phyloP scores from a whole-genome alignment of 177 flowering plant species.

The Vitis hybrid region DNA sequence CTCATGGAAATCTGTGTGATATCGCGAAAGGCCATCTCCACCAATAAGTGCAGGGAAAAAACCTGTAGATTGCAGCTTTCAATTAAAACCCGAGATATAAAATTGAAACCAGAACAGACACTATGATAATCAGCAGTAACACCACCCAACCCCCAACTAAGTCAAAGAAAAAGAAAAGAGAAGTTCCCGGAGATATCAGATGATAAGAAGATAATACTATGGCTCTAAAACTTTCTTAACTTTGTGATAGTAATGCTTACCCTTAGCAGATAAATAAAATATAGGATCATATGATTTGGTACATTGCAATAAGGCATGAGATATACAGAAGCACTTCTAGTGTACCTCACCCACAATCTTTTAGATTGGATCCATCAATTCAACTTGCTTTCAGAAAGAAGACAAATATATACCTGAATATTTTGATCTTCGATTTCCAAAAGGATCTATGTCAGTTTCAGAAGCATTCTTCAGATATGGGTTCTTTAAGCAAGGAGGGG shows the following conservation, averaged over 20 bases:
- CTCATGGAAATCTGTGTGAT: slow-evolving; percentile 88
- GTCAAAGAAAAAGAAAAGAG: not conserved
- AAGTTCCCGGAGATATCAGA: not conserved
- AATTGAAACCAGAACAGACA: not conserved
- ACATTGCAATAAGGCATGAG: too few species aligned
- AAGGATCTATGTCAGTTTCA: slow-evolving; percentile 53
- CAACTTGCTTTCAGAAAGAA: not conserved
- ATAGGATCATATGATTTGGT: not conserved
- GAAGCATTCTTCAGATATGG: slow-evolving; percentile 68
- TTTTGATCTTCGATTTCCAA: slow-evolving; percentile 69
- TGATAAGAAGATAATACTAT: not conserved
- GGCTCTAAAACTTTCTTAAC: not conserved
- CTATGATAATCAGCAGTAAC: not conserved
- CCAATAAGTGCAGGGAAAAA: slow-evolving; percentile 41
- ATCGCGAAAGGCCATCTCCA: slow-evolving; percentile 86
- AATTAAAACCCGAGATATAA: slow-evolving; percentile 3
- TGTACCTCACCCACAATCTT: too few species aligned
- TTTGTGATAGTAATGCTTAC: not conserved
- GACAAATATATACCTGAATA: slow-evolving; percentile 56
- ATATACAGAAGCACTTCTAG: too few species aligned
- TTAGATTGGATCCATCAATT: too few species aligned
- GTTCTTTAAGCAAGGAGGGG: slow-evolving; percentile 89
- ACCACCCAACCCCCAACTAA: not conserved
- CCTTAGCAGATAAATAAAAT: not conserved
- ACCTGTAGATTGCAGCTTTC: slow-evolving; percentile 37